phyloP scores from a whole-genome alignment of 352 stramenopile genomes.

The Aphanomyces invadans region DNA sequence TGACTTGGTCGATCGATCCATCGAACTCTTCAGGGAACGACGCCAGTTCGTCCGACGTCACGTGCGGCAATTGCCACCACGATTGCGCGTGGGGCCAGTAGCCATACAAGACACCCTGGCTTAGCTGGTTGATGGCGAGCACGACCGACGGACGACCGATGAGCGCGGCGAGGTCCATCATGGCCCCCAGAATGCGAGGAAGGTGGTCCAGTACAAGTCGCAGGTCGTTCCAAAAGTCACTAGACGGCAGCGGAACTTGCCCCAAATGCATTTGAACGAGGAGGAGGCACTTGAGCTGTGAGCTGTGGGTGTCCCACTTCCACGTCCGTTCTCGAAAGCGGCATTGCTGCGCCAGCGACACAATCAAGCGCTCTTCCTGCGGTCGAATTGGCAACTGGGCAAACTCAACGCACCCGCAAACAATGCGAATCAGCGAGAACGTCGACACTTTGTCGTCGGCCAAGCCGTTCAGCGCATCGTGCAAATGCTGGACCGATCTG shows the following conservation, averaged over 20 bases:
- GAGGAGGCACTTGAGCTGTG: slow-evolving; percentile 75
- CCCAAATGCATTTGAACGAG: slow-evolving; percentile 95
- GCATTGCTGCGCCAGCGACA: slow-evolving; percentile 57
- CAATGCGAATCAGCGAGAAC: slow-evolving; percentile 25
- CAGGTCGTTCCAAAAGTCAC: slow-evolving; percentile 97
- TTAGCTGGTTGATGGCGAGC: neutral
- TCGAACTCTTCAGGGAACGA: neutral
- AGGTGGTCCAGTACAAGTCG: slow-evolving; percentile 94
- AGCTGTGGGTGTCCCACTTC: slow-evolving; percentile 61
- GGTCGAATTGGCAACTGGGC: slow-evolving; percentile 94
- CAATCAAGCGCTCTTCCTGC: slow-evolving; percentile 94
- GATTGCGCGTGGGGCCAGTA: neutral
- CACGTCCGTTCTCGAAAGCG: slow-evolving; percentile 19
- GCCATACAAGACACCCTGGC: slow-evolving; percentile 3
- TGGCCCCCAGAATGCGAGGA: slow-evolving; percentile 89
- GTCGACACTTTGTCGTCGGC: slow-evolving; percentile 21
- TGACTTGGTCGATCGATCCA: neutral
- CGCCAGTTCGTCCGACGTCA: neutral
- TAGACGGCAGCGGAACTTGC: slow-evolving; percentile 90
- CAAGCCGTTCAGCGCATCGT: slow-evolving; percentile 32
- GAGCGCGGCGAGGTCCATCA: slow-evolving; percentile 81
- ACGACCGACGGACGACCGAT: slow-evolving; percentile 21
- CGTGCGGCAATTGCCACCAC: slow-evolving; percentile 11
- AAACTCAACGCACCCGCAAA: slow-evolving; percentile 83
- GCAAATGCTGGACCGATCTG: slow-evolving; percentile 72